Percentiles rank a stretch among this genome's conserved stretches.
phyloP scores from a whole-genome alignment of 768 basidiomycete species.

The Dacryopinax spathularia region DNA sequence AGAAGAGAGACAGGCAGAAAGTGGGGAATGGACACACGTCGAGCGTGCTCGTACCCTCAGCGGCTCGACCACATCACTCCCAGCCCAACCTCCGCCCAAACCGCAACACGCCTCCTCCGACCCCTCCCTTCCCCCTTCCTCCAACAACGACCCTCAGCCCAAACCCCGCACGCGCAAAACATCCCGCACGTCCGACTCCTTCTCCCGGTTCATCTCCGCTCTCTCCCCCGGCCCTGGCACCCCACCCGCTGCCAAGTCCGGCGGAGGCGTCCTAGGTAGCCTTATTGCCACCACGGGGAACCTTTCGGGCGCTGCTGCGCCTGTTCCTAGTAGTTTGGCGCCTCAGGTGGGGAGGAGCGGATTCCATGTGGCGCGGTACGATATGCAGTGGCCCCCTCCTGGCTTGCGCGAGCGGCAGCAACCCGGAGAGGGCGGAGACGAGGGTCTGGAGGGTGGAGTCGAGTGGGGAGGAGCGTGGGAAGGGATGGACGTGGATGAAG shows the following conservation, averaged over 20 bases:
- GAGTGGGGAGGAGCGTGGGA: conserved; percentile 14
- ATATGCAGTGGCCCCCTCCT: not conserved
- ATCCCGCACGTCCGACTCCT: conserved; percentile 9
- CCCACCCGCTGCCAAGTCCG: conserved; percentile 32
- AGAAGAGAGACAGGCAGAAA: too few species aligned
- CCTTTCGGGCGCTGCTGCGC: conserved; percentile 47
- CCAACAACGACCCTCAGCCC: not conserved
- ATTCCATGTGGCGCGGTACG: conserved; percentile 48
- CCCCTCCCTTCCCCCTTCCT: not conserved
- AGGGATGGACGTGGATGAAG: conserved; percentile 8
- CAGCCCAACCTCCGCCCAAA: not conserved
- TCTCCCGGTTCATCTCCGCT: conserved; percentile 13
- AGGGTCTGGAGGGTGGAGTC: conserved; percentile 8
- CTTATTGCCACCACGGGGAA: conserved; percentile 58
- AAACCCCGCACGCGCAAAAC: conserved; percentile 4
- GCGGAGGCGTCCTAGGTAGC: conserved; percentile 52
- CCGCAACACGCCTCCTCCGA: conserved; percentile 4
- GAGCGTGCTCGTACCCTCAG: too few species aligned
- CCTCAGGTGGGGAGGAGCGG: conserved; percentile 52
- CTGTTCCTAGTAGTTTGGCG: conserved; percentile 33
- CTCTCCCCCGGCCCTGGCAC: conserved; percentile 18
- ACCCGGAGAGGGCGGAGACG: conserved; percentile 3
- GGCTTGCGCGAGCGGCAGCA: conserved; percentile 21
- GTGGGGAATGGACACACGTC: too few species aligned
- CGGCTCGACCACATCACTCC: conserved; percentile 10